phyloP scores from a whole-genome alignment of 2,329 filamentous ascomycete genomes.

The Pyrenochaeta sp. region DNA sequence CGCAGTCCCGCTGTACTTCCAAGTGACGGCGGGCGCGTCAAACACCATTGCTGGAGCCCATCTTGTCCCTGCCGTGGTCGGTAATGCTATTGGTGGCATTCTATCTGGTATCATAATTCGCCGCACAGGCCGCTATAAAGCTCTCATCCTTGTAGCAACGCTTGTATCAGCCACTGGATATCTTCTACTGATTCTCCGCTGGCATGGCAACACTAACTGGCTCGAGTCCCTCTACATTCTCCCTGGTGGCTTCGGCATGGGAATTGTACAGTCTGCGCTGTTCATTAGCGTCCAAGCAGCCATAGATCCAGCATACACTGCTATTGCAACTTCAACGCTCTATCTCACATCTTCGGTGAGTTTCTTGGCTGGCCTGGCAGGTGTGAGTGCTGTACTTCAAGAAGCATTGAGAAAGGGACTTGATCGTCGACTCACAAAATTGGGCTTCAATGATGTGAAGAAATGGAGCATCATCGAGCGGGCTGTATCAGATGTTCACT shows the following conservation, averaged over 20 bases:
- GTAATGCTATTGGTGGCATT: constrained; percentile 71
- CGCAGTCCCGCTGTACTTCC: constrained; percentile 74
- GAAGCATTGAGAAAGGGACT: constrained; percentile 25
- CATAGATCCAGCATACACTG: constrained; percentile 24
- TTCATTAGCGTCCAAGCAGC: constrained; percentile 38
- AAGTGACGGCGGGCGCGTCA: constrained; percentile 66
- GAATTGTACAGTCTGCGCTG: constrained; percentile 32
- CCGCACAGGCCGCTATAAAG: constrained; percentile 38
- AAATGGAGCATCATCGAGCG: constrained; percentile 28
- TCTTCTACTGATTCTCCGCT: constrained; percentile 35
- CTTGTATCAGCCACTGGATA: constrained; percentile 29
- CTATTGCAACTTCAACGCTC: constrained; percentile 32
- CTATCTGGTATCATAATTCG: constrained; percentile 58
- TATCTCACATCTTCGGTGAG: constrained; percentile 31
- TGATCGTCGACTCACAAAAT: constrained; percentile 13
- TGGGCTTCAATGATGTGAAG: constrained; percentile 13
- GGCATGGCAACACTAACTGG: constrained; percentile 39
- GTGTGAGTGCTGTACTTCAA: constrained; percentile 33
- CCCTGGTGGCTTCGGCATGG: constrained; percentile 39
- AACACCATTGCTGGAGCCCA: constrained; percentile 68
- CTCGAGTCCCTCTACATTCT: constrained; percentile 38
- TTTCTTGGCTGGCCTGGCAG: constrained; percentile 32
- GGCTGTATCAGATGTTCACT: constrained; percentile 31
- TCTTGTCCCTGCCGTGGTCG: constrained; percentile 71
- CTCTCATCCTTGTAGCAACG: constrained; percentile 26